These are phyloP conservation scores for Calocybe gangraenosa DNA, from an alignment of 768 basidiomycete species.

Conservation along the genomic window DNA sequence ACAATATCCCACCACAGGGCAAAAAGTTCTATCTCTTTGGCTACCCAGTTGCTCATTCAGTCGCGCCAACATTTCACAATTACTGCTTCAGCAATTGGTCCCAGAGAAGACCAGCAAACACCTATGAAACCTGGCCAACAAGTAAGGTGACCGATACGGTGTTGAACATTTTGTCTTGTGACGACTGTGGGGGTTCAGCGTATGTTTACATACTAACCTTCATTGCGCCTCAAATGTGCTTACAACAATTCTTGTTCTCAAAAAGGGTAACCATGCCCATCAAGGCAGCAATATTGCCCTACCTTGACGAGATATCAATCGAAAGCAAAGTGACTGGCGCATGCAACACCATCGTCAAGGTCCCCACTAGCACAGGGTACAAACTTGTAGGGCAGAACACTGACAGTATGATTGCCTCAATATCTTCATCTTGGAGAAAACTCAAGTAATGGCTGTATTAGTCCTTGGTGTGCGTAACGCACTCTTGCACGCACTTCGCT, in stretches of 20 bases:
- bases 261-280: constrained; percentile 33
- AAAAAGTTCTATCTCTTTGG: constrained; percentile 27
- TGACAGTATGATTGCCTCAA: constrained; percentile 24
- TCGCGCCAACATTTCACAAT: constrained; percentile 28
- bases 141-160: constrained; percentile 28
- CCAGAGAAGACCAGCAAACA: constrained; percentile 12
- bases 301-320: constrained; percentile 27
- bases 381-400: constrained; percentile 33
- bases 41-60: constrained; percentile 31
- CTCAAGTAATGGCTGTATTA: too few relatives aligned
- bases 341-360: constrained; percentile 33
- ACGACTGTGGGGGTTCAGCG: constrained; percentile 31
- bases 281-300: constrained; percentile 28
- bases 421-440: not conserved
- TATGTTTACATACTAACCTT: constrained; percentile 14
- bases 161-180: constrained; percentile 18
- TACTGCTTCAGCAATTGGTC: constrained; percentile 23
- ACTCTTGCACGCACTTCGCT: constrained; percentile 23
- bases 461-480: constrained; percentile 31
- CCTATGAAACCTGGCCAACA: constrained; percentile 27
- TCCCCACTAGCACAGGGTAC: constrained; percentile 18
- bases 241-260: not conserved
- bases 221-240: not conserved
- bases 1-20: constrained; percentile 1
- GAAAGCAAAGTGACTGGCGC: constrained; percentile 28